phyloP scores from a whole-genome alignment of 176 grass and related monocot species.

The Alopecurus myosuroides region DNA sequence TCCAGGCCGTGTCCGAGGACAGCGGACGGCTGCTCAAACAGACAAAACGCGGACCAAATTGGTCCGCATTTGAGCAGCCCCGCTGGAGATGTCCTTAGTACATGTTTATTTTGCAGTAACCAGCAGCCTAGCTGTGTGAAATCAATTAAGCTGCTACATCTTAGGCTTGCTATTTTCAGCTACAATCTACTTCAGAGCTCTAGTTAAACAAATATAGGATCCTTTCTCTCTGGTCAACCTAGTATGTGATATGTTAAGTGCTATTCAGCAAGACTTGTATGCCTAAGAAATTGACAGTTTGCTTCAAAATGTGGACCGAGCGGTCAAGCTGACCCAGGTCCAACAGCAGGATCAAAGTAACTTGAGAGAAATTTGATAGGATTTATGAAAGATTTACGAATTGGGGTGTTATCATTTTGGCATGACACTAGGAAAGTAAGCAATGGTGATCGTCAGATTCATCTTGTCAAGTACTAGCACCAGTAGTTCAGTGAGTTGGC shows the following conservation, averaged over 20 bases:
- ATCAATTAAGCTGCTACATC: neutral
- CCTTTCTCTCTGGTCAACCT: neutral
- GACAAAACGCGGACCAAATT: no score
- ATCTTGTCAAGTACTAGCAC: no score
- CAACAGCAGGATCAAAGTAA: constrained; percentile 30
- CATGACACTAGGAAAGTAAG: neutral
- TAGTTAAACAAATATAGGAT: neutral
- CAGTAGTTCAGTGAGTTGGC: neutral
- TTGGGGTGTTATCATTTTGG: neutral
- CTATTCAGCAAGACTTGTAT: no score
- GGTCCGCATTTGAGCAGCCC: no score
- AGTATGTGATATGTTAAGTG: no score
- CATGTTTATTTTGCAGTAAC: neutral
- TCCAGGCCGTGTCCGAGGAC: no score
- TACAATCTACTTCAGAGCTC: neutral
- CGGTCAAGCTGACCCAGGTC: neutral
- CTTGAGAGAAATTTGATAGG: neutral
- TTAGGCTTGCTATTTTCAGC: neutral
- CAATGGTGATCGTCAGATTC: no score
- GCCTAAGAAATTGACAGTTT: neutral
- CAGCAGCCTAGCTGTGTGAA: neutral
- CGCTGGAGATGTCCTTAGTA: no score
- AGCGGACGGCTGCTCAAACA: no score
- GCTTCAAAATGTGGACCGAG: neutral
- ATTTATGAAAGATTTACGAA: neutral